Evolutionary conservation across 306 rosid species (phyloP).

Genomic region (Abrus precatorius): DNA sequence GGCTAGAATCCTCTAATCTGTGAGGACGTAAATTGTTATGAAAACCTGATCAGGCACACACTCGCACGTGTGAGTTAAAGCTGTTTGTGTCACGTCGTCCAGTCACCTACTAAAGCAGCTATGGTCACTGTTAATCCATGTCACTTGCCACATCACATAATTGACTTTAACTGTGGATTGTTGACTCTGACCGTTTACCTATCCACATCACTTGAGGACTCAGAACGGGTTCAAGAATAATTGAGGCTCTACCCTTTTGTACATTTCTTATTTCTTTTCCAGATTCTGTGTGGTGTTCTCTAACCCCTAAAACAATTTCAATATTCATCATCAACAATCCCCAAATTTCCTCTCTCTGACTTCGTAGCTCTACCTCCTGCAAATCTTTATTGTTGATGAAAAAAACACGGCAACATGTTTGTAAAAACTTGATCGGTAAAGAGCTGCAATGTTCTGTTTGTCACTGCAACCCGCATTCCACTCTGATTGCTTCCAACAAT

Average conservation of each 20-base stretch:
- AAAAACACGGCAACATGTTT: slow-evolving; percentile 16
- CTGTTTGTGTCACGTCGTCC: background rate
- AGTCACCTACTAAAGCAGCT: background rate
- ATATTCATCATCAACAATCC: slow-evolving; percentile 15
- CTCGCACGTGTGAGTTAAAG: background rate
- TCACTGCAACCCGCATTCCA: slow-evolving; percentile 81
- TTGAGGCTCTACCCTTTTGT: slow-evolving; percentile 11
- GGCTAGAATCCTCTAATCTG: background rate
- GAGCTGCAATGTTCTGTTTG: slow-evolving; percentile 41
- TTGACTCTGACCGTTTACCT: background rate
- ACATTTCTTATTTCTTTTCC: slow-evolving; percentile 28
- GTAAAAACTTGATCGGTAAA: slow-evolving; percentile 12
- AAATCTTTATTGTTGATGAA: slow-evolving; percentile 8
- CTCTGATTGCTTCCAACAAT: slow-evolving; percentile 85
- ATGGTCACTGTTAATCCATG: background rate
- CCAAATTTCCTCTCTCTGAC: slow-evolving; percentile 8
- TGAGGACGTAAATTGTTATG: background rate
- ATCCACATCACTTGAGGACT: background rate
- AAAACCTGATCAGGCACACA: background rate
- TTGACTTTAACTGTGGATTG: background rate
- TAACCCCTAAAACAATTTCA: slow-evolving; percentile 20
- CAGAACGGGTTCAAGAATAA: slow-evolving; percentile 2
- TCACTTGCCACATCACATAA: background rate
- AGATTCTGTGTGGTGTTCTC: background rate
- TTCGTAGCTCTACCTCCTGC: slow-evolving; percentile 19